phyloP scores from a whole-genome alignment of 345 rosid species.

The Populus deltoides region DNA sequence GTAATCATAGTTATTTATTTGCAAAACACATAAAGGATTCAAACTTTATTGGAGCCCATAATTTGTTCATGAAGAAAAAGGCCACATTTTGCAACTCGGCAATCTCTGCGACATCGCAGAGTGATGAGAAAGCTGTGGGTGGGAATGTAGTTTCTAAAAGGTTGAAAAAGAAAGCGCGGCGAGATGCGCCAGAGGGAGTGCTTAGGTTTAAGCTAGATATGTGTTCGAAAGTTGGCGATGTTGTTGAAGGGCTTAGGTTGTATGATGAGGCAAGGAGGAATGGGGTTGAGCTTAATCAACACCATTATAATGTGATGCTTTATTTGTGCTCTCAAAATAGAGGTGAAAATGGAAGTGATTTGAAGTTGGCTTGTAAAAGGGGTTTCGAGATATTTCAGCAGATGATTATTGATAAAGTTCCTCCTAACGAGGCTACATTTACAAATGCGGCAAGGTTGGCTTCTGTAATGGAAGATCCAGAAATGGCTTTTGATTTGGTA shows the following conservation, averaged over 20 bases:
- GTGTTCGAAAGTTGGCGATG: slow-evolving; percentile 64
- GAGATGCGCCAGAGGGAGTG: slow-evolving; percentile 56
- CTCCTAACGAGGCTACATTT: slow-evolving; percentile 86
- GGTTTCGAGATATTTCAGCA: slow-evolving; percentile 80
- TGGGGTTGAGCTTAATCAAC: slow-evolving; percentile 44
- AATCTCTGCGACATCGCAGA: slow-evolving; percentile 24
- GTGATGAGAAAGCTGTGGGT: slow-evolving; percentile 28
- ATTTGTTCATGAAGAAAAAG: slow-evolving; percentile 22
- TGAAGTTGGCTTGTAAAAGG: slow-evolving; percentile 43
- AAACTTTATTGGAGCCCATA: slow-evolving; percentile 12
- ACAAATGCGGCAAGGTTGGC: slow-evolving; percentile 80
- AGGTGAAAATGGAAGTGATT: slow-evolving; percentile 28
- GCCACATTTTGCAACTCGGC: slow-evolving; percentile 40
- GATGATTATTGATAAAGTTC: slow-evolving; percentile 62
- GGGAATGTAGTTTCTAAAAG: slow-evolving; percentile 36
- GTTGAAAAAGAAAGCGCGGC: slow-evolving; percentile 45
- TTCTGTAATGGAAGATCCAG: slow-evolving; percentile 69
- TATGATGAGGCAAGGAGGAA: slow-evolving; percentile 68
- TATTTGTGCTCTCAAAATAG: slow-evolving; percentile 66
- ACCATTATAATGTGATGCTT: slow-evolving; percentile 71
- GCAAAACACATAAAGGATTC: slow-evolving; percentile 16
- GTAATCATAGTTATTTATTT: slow-evolving; percentile 13
- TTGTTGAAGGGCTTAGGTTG: slow-evolving; percentile 70
- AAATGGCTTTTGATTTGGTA: slow-evolving; percentile 85
- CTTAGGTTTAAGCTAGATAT: slow-evolving; percentile 53